These are phyloP conservation scores for Tremella mesenterica DNA, from an alignment of 768 basidiomycete genomes.

Conservation along the genomic window DNA sequence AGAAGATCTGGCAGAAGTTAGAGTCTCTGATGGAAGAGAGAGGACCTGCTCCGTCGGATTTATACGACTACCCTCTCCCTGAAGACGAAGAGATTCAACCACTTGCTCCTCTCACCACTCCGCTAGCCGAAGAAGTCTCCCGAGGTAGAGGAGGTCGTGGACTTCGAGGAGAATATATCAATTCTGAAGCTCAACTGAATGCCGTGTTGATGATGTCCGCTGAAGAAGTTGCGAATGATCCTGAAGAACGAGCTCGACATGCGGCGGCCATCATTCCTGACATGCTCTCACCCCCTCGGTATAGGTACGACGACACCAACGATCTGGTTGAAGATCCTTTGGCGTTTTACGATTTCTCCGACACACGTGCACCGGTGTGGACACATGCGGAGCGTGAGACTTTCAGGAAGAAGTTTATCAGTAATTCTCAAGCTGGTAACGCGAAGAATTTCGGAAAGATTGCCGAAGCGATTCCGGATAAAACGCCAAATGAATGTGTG, in stretches of 20 bases:
- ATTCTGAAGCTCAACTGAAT: slow-evolving; percentile 67
- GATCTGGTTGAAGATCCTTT: slow-evolving; percentile 65
- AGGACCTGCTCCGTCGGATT: slow-evolving; percentile 26
- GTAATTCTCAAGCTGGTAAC: slow-evolving; percentile 45
- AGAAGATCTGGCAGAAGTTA: slow-evolving; percentile 22
- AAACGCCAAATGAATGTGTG: slow-evolving; percentile 80
- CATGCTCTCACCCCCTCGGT: slow-evolving; percentile 49
- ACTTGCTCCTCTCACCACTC: slow-evolving; percentile 23
- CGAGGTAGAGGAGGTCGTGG: slow-evolving; percentile 52
- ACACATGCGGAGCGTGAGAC: slow-evolving; percentile 70
- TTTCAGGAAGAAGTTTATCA: slow-evolving; percentile 70
- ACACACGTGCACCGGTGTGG: slow-evolving; percentile 75
- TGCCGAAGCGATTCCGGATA: slow-evolving; percentile 63
- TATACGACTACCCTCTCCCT: slow-evolving; percentile 8
- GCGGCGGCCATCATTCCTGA: slow-evolving; percentile 85
- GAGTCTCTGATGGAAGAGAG: slow-evolving; percentile 30
- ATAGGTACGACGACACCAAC: slow-evolving; percentile 70
- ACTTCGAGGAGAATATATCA: background rate
- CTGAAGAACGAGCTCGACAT: slow-evolving; percentile 70
- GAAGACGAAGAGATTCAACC: slow-evolving; percentile 16
- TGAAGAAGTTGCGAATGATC: slow-evolving; percentile 83
- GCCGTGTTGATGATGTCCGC: slow-evolving; percentile 92
- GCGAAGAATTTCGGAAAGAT: slow-evolving; percentile 97
- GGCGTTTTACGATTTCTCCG: slow-evolving; percentile 61
- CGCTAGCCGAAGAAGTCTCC: slow-evolving; percentile 19